These are phyloP conservation scores for Tuber indicum DNA, from an alignment of 495 filamentous ascomycete genomes.

Conservation along the genomic window DNA sequence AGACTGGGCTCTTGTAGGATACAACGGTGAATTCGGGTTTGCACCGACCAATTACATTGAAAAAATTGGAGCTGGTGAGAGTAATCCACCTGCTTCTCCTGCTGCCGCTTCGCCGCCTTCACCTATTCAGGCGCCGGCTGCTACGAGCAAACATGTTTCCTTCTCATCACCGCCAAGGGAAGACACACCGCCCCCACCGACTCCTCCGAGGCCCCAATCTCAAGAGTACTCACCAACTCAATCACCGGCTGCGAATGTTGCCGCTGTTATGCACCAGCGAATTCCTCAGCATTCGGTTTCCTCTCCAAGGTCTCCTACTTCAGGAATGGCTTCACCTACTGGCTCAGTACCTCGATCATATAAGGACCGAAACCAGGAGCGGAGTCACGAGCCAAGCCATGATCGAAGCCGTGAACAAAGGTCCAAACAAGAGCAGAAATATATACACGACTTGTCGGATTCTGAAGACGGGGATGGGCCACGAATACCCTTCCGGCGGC, in stretches of 20 bases:
- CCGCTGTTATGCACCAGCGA: constrained; percentile 29
- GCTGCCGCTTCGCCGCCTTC: constrained; percentile 14
- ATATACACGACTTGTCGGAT: constrained; percentile 24
- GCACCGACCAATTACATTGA: constrained; percentile 98
- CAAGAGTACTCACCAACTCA: constrained; percentile 15
- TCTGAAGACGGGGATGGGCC: constrained; percentile 40
- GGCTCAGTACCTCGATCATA: constrained; percentile 21
- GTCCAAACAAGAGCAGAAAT: constrained; percentile 12
- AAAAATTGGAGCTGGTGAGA: constrained; percentile 44
- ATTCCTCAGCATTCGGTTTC: constrained; percentile 25
- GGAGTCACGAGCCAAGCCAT: constrained; percentile 10
- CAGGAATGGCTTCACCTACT: constrained; percentile 27
- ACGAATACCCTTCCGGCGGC: constrained; percentile 25
- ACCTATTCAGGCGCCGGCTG: constrained; percentile 15
- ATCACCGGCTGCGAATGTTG: constrained; percentile 33
- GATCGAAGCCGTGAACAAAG: constrained; percentile 5
- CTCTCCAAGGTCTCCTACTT: constrained; percentile 21
- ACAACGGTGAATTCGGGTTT: constrained; percentile 83
- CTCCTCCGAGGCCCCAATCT: constrained; percentile 33
- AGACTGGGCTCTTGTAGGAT: constrained; percentile 91
- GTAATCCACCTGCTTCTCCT: constrained; percentile 26
- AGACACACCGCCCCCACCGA: constrained; percentile 30
- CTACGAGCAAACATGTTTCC: constrained; percentile 35
- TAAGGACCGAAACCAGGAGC: constrained; percentile 20
- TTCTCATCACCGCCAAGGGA: constrained; percentile 38